Base-by-base conservation (phyloP, 2,329 filamentous ascomycete species). In the Oidium heveae region DNA sequence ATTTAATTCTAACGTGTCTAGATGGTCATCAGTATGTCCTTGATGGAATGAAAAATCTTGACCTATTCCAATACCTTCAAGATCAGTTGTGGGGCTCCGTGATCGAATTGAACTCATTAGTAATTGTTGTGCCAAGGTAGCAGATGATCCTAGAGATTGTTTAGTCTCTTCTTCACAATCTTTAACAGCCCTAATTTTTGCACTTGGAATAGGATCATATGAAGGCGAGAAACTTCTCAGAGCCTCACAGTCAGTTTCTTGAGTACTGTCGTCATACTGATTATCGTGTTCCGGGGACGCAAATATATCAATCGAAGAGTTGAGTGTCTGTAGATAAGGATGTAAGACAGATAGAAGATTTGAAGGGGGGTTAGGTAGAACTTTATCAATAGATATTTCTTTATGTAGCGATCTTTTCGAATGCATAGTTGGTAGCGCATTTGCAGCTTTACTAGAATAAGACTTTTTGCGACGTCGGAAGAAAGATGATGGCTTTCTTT, bases 381-480 rank as follows among this genome's bases (percentile, higher is more conserved):
- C 16, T 54, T 69, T 61, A 54, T 61, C 49, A 34, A 36, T 32
- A 36, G 28, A 36, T 2, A 12, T n/a, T 18, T 32, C 36, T 39
- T 28, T 36, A 9, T 53, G 59, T 53, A 55, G n/a, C 39, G 50
- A 44, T 7, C 24, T 28, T 15, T 58, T 56, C 22, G 53, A 55
- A 47, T 62, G 60, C 55, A 58, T 61, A 59, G 56, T 59, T 47
- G 65, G 58, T 66, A 66, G 67, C 61, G 67, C 61, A 0, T 74
- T 75, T 9, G 82, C 79, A 36, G 82, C 74, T 47, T 61, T 67
- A 58, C 93, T 87, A 15, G 79, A 76, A 36, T 86, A 68, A 5
- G 88, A 94, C 74, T 89, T 93, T 75, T 96, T 96, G 58, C 88
- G 77, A 57, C 91, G 76, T 58, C 91, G 77, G 70, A 96, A 96